Base-by-base conservation (phyloP, 768 basidiomycete species). In the Tricholoma hemisulphureum region DNA sequence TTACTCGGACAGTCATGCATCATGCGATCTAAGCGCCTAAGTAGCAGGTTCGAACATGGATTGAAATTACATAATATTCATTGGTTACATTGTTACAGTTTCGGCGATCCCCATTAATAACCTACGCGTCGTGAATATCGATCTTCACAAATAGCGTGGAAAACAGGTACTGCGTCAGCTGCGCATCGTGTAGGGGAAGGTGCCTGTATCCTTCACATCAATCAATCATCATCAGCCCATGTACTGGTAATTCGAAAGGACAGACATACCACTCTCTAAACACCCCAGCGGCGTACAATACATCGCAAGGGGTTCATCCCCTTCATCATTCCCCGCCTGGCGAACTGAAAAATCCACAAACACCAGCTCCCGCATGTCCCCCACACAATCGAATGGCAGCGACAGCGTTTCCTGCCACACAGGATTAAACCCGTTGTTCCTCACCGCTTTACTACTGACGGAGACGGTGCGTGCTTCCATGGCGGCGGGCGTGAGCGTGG, bases 361-460 rank as follows among this genome's bases (percentile, higher is more conserved):
- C 29, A 93, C 82, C 24, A 98, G 77, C 28, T 95, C 91, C 58
- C 75, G 76, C 89, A 95, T 91, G 37, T 72, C 74, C 6, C 86
- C 84, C 26, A 88, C 79, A 63, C 87, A 86, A 51, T 85, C 83
- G 65, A 95, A 95, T n/a, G 87, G 86, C 20, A 95, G 70, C 18
- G 73, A 71, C 23, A 95, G 71, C 35, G 69, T 68, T 64, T 94
- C 85, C 60, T 92, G 80, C 91, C 95, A 98, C 1, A 84, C 74
- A 0, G 96, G 96, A 70, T 97, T 97, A 76, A 96, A 95, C 0
- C 95, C 93, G 67, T 95, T 95, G 69, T 92, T 88, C 72, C 83
- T 85, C 55, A 95, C 84, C 0, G 80, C 75, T 20, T 72, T 73
- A 3, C 93, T 96, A 41, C 81, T 79, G 55, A 70, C 70, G 4